Percentiles rank a stretch among this genome's conserved stretches.
These are phyloP conservation scores for Vigna mungo DNA, from an alignment of 306 rosid species.

Conservation along the genomic window DNA sequence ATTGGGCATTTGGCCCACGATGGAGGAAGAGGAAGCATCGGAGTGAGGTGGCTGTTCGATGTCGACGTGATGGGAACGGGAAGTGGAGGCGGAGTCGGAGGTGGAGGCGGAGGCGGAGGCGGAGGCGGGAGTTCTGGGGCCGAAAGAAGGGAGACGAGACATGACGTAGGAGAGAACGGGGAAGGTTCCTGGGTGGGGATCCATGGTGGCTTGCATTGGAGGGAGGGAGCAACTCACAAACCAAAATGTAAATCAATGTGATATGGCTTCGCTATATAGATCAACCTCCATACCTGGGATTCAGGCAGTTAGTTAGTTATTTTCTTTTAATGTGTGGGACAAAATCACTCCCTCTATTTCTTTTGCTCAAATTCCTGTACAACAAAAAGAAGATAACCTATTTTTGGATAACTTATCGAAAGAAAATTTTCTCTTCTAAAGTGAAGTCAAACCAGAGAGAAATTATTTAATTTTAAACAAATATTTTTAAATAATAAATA, in stretches of 20 bases:
- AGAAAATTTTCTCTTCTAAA: no score
- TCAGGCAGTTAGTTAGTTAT: constrained; percentile 8
- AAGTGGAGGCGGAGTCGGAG: not conserved
- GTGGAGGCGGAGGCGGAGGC: not conserved
- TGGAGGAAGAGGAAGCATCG: constrained; percentile 22
- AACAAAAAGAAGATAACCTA: no score
- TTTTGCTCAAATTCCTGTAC: no score
- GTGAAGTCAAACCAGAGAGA: no score
- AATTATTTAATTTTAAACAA: no score
- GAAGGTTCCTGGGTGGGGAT: constrained; percentile 77
- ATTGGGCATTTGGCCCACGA: constrained; percentile 68
- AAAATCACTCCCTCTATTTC: not conserved
- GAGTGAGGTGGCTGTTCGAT: constrained; percentile 55
- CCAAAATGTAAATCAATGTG: not conserved
- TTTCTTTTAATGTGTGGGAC: not conserved
- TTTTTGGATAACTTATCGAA: no score
- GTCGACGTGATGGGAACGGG: constrained; percentile 49
- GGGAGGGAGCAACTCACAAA: not conserved
- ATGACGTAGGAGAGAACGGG: constrained; percentile 89
- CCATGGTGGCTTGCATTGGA: constrained; percentile 50
- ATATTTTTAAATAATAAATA: no score
- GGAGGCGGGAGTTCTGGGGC: constrained; percentile 1
- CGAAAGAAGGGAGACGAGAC: constrained; percentile 69
- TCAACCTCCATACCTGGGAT: not conserved
- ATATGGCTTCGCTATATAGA: not conserved